Conservation (phyloP, 2,329 filamentous ascomycete genomes). For the Botrytis cinerea region DNA sequence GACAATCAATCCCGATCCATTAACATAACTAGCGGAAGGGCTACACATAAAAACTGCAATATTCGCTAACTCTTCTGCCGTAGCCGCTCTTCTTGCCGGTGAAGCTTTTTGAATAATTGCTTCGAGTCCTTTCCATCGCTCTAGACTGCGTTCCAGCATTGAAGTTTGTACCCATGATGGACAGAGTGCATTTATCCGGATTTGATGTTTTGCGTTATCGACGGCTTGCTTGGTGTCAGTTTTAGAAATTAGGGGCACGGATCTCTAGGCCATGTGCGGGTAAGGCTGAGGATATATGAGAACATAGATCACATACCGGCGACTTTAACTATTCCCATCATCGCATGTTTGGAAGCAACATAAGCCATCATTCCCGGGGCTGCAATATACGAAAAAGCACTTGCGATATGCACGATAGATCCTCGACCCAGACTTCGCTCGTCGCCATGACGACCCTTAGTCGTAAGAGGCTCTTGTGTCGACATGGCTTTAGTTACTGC, state of each 20-base stretch:
- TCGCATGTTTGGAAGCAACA: not conserved
- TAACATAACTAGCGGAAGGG: not conserved
- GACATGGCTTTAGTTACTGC: not conserved
- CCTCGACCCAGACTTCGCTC: not conserved
- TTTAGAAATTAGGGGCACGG: not conserved
- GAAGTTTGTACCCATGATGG: not conserved
- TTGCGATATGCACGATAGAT: not conserved
- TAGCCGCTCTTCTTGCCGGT: not conserved
- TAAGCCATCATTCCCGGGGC: not conserved
- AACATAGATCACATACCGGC: not conserved
- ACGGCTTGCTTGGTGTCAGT: not conserved
- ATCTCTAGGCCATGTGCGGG: no score
- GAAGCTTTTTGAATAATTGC: not conserved
- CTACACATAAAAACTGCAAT: conserved; percentile 4
- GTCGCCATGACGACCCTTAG: not conserved
- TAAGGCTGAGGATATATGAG: not conserved
- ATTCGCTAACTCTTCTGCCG: not conserved
- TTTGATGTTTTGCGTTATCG: conserved; percentile 1
- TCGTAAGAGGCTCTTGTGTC: not conserved
- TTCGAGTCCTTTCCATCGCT: not conserved
- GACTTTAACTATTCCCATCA: not conserved
- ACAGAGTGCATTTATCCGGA: conserved; percentile 2
- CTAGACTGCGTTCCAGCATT: not conserved
- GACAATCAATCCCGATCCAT: not conserved
- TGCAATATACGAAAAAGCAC: not conserved